phyloP scores from a whole-genome alignment of 441 rosid genomes.

The Adansonia madagascariensis region DNA sequence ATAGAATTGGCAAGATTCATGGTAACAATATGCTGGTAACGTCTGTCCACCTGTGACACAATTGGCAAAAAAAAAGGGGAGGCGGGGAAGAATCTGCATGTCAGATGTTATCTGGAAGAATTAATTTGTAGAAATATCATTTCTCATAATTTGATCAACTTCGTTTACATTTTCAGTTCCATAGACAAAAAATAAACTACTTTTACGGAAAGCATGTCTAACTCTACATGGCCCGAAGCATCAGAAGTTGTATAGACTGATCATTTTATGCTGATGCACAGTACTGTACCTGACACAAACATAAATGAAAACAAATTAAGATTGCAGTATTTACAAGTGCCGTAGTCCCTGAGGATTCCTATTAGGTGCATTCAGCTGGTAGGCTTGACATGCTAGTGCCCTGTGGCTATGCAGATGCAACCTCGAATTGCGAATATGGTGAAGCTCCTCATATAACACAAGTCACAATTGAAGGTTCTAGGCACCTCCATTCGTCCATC shows the following conservation, averaged over 20 bases:
- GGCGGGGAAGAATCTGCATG: too few relatives aligned
- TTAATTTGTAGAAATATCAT: not conserved
- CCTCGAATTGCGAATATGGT: not conserved
- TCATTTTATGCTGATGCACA: not conserved
- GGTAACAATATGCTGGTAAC: too few relatives aligned
- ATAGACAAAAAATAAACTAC: not conserved
- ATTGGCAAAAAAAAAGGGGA: too few relatives aligned
- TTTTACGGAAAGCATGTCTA: not conserved
- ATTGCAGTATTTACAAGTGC: too few relatives aligned
- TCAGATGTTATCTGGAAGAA: not conserved
- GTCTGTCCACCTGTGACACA: too few relatives aligned
- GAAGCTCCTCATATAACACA: not conserved
- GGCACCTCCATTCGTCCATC: not conserved
- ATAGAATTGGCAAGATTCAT: too few relatives aligned
- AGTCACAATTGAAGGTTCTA: not conserved
- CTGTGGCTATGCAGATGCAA: not conserved
- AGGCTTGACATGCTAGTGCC: not conserved
- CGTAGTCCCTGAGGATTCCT: not conserved
- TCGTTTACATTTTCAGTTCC: not conserved
- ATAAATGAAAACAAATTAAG: not conserved
- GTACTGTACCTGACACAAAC: not conserved
- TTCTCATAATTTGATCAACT: not conserved
- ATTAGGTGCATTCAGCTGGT: not conserved
- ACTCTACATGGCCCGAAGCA: not conserved
- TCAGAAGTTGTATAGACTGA: not conserved